Evolutionary conservation across 2,329 filamentous ascomycete genomes (phyloP), one percentile per base, ranked within the genome.

Genomic region (Trichophyton rubrum): DNA sequence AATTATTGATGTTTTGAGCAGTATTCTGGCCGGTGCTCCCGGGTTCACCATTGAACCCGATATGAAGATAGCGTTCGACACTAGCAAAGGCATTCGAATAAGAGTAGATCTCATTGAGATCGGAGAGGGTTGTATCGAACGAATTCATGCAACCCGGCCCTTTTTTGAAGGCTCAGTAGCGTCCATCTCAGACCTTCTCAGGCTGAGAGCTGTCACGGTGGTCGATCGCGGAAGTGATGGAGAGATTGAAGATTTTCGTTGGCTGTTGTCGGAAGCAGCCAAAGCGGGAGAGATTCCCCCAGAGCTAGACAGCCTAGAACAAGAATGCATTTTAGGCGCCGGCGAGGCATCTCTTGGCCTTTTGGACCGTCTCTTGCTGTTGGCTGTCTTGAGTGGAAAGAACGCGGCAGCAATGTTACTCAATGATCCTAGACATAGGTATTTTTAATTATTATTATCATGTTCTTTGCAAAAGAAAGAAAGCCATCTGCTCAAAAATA

Each of bases 121-220:
- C 22, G 22, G 22, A 24, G n/a, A 45, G n/a, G 63, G n/a, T 15
- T 45, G 41, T 45, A 45, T 45, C 3, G 41, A 45, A 8, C 13
- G 20, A 17, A 20, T 45, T 20, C 41, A 45, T 20, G 41, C 17
- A 45, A 8, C 41, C 3, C 3, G 17, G 41, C 41, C 13, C 41
- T 17, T 22, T 45, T 8, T 45, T 45, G 41, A 45, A n/a, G 41
- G 15, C 7, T 45, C 41, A 8, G 15, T 20, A 3, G 41, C 41
- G 41, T 45, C 41, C 7, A 45, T 45, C 3, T 15, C 40, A 45
- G 41, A 45, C 17, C 41, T 45, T 8, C 41, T 20, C 3, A 17
- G 41, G n/a, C n/a, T 17, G n/a, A 45, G n/a, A 56, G 65, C 65
- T 35, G 60, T 64, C 59, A 66, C 63, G 63, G 65, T 53, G 17